Evolutionary conservation across 345 rosid species (phyloP).

Genomic region (Populus simonii): DNA sequence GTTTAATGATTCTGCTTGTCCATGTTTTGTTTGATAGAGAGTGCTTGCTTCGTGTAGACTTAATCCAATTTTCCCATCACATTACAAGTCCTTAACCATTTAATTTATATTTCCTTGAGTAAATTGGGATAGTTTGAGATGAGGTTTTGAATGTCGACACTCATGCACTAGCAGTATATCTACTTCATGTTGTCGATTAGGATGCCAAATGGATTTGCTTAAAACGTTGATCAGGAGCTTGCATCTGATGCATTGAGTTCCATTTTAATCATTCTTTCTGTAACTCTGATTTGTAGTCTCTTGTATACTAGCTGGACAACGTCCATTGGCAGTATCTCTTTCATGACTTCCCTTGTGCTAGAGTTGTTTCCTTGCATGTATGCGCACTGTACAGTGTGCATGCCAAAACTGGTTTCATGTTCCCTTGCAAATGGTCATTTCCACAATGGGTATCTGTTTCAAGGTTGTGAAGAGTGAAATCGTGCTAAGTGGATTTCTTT

Average conservation of each 20-base stretch:
- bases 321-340: background rate
- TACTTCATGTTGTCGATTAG: background rate
- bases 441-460: background rate
- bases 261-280: background rate
- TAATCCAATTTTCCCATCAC: background rate
- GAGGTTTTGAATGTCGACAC: background rate
- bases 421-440: background rate
- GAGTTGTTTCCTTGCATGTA: background rate
- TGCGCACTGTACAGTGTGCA: background rate
- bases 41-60: background rate
- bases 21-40: background rate
- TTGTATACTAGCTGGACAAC: background rate
- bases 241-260: background rate
- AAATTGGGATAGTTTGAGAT: background rate
- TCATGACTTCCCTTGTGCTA: background rate
- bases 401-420: background rate
- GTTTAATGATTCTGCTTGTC: background rate
- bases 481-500: background rate
- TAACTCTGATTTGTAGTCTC: background rate
- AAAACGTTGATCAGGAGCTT: background rate
- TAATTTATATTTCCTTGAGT: background rate
- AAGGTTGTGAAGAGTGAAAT: background rate
- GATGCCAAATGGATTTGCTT: background rate
- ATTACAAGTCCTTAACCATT: background rate
- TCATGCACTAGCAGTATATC: background rate